Percentiles rank a stretch among this genome's conserved stretches.
These are phyloP conservation scores for Polytrichum formosum DNA, from an alignment of 225 moss, liverwort and hornwort genomes.

Conservation along the genomic window DNA sequence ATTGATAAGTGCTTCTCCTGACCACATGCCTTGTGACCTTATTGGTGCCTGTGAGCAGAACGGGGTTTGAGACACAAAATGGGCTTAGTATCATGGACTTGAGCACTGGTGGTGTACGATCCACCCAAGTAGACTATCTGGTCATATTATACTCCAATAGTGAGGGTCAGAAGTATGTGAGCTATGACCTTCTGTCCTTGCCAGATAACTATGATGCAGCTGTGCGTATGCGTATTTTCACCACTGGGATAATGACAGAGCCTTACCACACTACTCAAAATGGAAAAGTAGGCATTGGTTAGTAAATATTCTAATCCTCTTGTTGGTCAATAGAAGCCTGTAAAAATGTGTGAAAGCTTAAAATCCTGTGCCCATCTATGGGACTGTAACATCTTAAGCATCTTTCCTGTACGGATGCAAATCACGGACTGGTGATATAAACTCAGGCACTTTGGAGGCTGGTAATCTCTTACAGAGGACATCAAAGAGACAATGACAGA, in stretches of 20 bases:
- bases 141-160: constrained; percentile 16
- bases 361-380: neutral
- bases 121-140: constrained; percentile 18
- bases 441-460: too few species aligned
- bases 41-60: constrained; percentile 2
- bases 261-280: constrained; percentile 14
- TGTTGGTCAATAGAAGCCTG: neutral
- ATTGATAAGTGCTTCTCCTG: too few species aligned
- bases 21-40: too few species aligned
- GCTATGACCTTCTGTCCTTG: constrained; percentile 20
- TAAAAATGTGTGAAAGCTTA: neutral
- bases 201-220: constrained; percentile 16
- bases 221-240: neutral
- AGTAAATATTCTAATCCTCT: neutral
- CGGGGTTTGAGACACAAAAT: constrained; percentile 16
- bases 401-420: too few species aligned
- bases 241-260: constrained; percentile 17
- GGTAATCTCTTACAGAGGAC: too few species aligned
- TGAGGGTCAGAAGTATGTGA: constrained; percentile 10
- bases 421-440: too few species aligned
- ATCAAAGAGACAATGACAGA: neutral
- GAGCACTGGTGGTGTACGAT: constrained; percentile 3
- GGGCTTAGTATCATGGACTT: constrained; percentile 15
- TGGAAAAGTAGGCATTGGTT: constrained; percentile 20
- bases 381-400: neutral